phyloP scores from a whole-genome alignment of 768 basidiomycete species.

The Kwoniella sp. region DNA sequence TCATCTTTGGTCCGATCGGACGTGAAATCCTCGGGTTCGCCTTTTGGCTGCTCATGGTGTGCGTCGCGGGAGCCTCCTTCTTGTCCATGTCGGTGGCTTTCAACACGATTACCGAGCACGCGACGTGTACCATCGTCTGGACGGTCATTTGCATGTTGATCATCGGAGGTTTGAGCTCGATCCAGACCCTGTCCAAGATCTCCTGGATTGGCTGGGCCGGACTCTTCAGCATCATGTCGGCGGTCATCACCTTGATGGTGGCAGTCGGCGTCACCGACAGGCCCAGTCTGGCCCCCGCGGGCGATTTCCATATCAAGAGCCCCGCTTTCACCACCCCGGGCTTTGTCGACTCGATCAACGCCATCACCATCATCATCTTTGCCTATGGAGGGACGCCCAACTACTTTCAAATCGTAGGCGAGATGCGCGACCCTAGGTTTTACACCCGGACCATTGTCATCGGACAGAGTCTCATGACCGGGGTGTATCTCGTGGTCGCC shows the following conservation, averaged over 20 bases:
- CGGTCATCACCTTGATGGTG: slow-evolving; percentile 32
- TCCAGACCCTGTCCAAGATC: slow-evolving; percentile 44
- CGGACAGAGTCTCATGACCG: slow-evolving; percentile 39
- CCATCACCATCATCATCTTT: slow-evolving; percentile 46
- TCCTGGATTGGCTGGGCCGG: slow-evolving; percentile 45
- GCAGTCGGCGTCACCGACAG: slow-evolving; percentile 32
- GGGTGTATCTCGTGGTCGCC: slow-evolving; percentile 35
- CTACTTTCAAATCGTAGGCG: slow-evolving; percentile 40
- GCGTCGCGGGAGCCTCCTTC: slow-evolving; percentile 28
- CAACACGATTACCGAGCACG: slow-evolving; percentile 48
- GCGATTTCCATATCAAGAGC: slow-evolving; percentile 13
- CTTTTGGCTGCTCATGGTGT: slow-evolving; percentile 22
- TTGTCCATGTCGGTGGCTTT: slow-evolving; percentile 49
- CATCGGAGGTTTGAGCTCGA: slow-evolving; percentile 28
- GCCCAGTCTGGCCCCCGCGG: slow-evolving; percentile 27
- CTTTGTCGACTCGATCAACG: slow-evolving; percentile 45
- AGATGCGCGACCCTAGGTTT: slow-evolving; percentile 48
- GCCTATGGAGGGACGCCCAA: slow-evolving; percentile 42
- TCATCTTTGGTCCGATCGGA: slow-evolving; percentile 28
- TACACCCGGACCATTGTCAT: slow-evolving; percentile 45
- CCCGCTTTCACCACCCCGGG: slow-evolving; percentile 8
- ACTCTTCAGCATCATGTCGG: slow-evolving; percentile 29
- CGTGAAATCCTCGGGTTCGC: slow-evolving; percentile 30
- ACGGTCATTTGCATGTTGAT: slow-evolving; percentile 45
- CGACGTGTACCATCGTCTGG: slow-evolving; percentile 51